Conservation (phyloP, 176 grass and related monocot species). For the Tillandsia leiboldiana region DNA sequence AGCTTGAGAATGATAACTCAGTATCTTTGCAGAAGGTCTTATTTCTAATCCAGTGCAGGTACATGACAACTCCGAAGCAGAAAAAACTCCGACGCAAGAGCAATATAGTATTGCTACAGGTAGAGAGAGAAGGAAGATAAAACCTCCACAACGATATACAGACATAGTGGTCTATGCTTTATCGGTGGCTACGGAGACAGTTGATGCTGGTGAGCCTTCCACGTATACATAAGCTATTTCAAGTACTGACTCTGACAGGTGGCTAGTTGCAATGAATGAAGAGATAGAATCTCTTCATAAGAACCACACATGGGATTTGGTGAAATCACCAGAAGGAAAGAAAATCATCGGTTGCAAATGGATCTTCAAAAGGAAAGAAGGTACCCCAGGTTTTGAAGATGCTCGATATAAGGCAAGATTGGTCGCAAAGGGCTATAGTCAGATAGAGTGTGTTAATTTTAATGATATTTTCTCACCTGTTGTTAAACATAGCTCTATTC, state of each 20-base stretch:
- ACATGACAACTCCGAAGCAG: neutral
- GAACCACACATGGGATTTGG: constrained; percentile 12
- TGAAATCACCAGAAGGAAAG: constrained; percentile 5
- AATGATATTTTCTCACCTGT: no score
- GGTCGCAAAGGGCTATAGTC: neutral
- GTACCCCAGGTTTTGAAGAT: neutral
- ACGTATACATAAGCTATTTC: neutral
- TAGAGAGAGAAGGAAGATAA: neutral
- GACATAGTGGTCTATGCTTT: neutral
- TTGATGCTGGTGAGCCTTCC: neutral
- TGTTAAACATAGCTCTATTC: neutral
- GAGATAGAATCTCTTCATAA: constrained; percentile 16
- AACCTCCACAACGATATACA: neutral
- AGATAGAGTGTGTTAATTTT: no score
- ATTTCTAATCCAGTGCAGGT: neutral
- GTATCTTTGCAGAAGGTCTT: neutral
- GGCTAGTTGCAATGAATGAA: constrained; percentile 3
- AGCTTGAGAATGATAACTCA: neutral
- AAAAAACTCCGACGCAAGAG: neutral
- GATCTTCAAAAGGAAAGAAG: constrained; percentile 11
- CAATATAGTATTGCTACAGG: neutral
- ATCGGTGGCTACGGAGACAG: neutral
- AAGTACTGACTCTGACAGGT: neutral
- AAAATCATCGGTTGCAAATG: constrained; percentile 26
- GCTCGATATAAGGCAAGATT: constrained; percentile 14